Evolutionary conservation across 805 yeast genomes (phyloP), one percentile per base, ranked within the genome.

Genomic region (Saccharomycopsis synnaedendra): DNA sequence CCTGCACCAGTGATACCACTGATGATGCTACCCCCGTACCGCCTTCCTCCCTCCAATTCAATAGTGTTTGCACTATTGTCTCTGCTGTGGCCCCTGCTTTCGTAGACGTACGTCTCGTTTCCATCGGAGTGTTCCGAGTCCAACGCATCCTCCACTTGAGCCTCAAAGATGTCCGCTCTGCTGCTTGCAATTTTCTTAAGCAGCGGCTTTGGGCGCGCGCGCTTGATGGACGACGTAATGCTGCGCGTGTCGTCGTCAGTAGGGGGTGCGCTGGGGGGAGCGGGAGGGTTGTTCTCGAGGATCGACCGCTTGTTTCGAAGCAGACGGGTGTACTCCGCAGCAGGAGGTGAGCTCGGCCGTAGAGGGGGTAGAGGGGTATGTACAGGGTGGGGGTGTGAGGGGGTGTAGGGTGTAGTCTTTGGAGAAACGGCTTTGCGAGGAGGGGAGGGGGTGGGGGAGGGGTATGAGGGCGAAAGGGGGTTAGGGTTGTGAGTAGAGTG

Each of bases 51-150:
- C 33, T 44, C 30, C 27, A 41, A 35, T 32, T 50, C 53, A 41
- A 50, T 47, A 7, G 53, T 50, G 32, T 50, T 50, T 4, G 54
- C 29, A 29, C 52, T 43, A 41, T 36, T 44, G 34, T 45, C 54
- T 39, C 47, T 39, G 7, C 46, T 43, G 32, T 49, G 53, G 8
- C 51, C 54, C 4, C 63, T 56, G 31, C 69, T 76, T 58, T 89
- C 97, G 62, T 90, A 90, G n/a, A 90, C 96, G 70, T 93, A 90
- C 1, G 95, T 87, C 62, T 93, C 98, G 56, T 89, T 96, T 30
- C 88, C 79, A 61, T 89, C 97, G 34, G 89, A 81, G 39, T 84
- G 78, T 52, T 84, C 86, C 41, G 78, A 89, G 56, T 87, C 96
- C 3, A 90, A 94, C 1, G 97, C 97, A 48, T 87, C 82, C 5